Base-by-base conservation (phyloP, 345 rosid species). In the Hibiscus mutabilis region DNA sequence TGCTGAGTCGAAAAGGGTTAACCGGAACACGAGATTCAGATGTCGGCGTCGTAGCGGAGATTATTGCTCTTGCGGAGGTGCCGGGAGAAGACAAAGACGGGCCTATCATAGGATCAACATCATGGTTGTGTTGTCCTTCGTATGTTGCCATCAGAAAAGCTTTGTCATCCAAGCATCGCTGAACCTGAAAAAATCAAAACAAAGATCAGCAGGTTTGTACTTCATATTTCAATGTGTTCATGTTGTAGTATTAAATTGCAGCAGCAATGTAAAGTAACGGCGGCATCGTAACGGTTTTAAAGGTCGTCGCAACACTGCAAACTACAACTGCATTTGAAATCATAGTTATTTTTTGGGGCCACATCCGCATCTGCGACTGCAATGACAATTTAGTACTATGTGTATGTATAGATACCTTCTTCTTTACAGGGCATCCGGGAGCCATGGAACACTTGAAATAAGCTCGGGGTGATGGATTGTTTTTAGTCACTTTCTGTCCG, bases 391-490 rank as follows among this genome's bases (percentile, higher is more conserved):
- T 56, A 56, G 3, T 21, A 21, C 9, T 9, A 3, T 9, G 4
- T 3, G 1, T 63, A 63, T 22, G 12, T 12, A n/a, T n/a, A n/a
- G n/a, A 0, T 42, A 84, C 92, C 90, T 84, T 88, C 82, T 86
- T 88, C 62, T 86, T 88, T 55, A 83, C 92, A 0, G 87, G 87
- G 63, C 92, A 88, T 6, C 71, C 71, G 5, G 88, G 81, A 77
- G 87, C 84, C 84, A 80, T 73, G 11, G 90, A 82, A 52, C 92
- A 88, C 62, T 82, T 83, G 76, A 73, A 88, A 73, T 88, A 88
- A 75, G 90, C 92, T 72, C 90, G 67, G n/a, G 92, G 92, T 6
- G 88, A 86, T 7, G 88, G 80, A 61, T 86, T 86, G 55, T 88
- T 86, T 77, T 81, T 86, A 6, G 88, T 88, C 5, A 84, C 80